Base-by-base conservation (phyloP, 257 asterid species). In the Thymus quinquecostatus region DNA sequence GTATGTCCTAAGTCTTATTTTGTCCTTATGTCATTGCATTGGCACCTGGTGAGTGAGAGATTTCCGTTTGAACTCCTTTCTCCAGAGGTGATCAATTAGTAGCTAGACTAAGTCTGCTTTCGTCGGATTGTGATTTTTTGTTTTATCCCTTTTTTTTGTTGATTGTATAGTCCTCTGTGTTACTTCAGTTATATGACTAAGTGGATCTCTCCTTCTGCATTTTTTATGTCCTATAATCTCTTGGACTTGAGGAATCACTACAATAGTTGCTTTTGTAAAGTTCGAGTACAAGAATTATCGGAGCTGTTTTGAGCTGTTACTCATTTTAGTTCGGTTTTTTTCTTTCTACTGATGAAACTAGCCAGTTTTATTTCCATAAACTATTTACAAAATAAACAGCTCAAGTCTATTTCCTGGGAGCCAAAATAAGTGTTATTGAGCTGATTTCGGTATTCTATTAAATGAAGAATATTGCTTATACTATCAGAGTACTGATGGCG, bases 361-460 rank as follows among this genome's bases (percentile, higher is more conserved):
- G 63, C 28, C 21, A 13, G 29, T 58, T 70, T 41, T 44, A 27
- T 10, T 43, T 6, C 8, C 41, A 5, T 28, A 6, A 36, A 74
- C 12, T 27, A 47, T 66, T 14, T 14, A 8, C 14, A 14, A 47
- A 21, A 57, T 51, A 34, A 64, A 62, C 10, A 4, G 1, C 58
- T 27, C 2, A 8, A 21, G 49, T 55, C 38, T 12, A 34, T 49
- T 45, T 34, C 50, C 50, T 2, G 9, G 21, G 13, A 28, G 34
- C 34, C 45, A 41, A 36, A 66, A 33, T 53, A 32, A 29, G 61
- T 38, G 36, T 34, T 40, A 12, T 44, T 48, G 44, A 3, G 62
- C 69, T 71, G 44, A 32, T 62, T 53, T 63, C 44, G 57, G 10
- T 62, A 1, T 40, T 61, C 32, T 57, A 28, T 28, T 13, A 44